A percentile compares a stretch with the other conserved stretches of the same genome.
Evolutionary conservation across 768 basidiomycete species (phyloP).

Genomic region (Asterophora parasitica): DNA sequence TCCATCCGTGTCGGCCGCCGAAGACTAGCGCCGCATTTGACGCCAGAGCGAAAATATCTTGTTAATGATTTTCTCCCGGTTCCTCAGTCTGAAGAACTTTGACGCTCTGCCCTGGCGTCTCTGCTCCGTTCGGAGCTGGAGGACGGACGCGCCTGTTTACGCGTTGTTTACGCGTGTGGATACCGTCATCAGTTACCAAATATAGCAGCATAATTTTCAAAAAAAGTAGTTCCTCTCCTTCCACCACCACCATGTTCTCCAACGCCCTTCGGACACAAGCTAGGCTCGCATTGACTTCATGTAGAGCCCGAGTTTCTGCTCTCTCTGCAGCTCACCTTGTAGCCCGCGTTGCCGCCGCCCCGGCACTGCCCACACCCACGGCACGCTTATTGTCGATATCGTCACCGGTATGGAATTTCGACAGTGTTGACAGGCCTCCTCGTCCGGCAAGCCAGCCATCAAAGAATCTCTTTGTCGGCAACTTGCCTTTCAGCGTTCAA

Average conservation of each 20-base stretch:
- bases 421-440: neutral
- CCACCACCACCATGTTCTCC: slow-evolving; percentile 29
- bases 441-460: slow-evolving; percentile 21
- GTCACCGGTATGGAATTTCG: slow-evolving; percentile 1
- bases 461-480: slow-evolving; percentile 42
- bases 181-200: slow-evolving; percentile 3
- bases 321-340: neutral
- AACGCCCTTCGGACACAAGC: slow-evolving; percentile 33
- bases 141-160: no score
- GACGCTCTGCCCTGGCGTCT: no score
- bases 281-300: slow-evolving; percentile 25
- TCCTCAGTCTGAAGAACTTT: no score
- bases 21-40: no score
- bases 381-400: slow-evolving; percentile 19
- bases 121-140: no score
- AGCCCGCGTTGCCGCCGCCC: slow-evolving; percentile 1
- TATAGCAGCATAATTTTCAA: slow-evolving; percentile 7
- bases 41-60: no score
- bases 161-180: slow-evolving; percentile 2
- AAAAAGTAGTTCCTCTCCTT: neutral
- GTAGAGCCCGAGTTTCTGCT: slow-evolving; percentile 15
- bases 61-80: no score
- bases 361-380: neutral
- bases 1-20: no score
- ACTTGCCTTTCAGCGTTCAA: slow-evolving; percentile 46